Evolutionary conservation across 495 filamentous ascomycete genomes (phyloP), one percentile per base, ranked within the genome.

Genomic region (Cryomyces minteri): DNA sequence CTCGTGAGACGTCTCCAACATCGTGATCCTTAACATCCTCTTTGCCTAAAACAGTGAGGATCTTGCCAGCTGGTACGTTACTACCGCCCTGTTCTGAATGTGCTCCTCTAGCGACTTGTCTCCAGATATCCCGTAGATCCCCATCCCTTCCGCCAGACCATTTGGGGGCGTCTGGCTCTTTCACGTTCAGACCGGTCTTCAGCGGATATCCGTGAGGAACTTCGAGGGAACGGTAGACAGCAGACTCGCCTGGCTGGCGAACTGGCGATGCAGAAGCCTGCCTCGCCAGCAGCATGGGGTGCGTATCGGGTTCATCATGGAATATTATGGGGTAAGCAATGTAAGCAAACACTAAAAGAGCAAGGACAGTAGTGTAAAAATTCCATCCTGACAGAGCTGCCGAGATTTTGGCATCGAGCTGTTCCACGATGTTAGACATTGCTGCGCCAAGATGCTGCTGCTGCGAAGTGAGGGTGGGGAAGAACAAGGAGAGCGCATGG

Each of bases 61-160:
- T 76, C 56, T 76, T 82, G 40, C 84, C 84, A 51, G 72, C 74
- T 41, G 74, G 68, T 39, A 73, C 72, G n/a, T 73, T 66, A 33
- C 64, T 62, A 10, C 76, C 75, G 32, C 78, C 74, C 25, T 71
- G 68, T 43, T 79, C 72, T 30, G 72, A 60, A 4, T 67, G 63
- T 7, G 63, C 56, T 36, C 84, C 84, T 37, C 69, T 69, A 11
- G 81, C 63, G 37, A 80, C 83, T 55, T 76, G 68, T 46, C 78
- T 79, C 90, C 90, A 99, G 40, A 99, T 69, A 60, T 99, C 90
- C 40, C 90, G 73, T 46, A 99, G 67, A 51, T 99, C 90, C 12
- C 90, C 90, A 58, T 90, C 77, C 51, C 80, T 74, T 18, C 88
- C 88, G 48, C 68, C 69, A 0, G 76, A 68, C 80, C 88, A 96